Conservation (phyloP, 371 early-diverging fungal genomes). For the Mortierella polycephala region DNA sequence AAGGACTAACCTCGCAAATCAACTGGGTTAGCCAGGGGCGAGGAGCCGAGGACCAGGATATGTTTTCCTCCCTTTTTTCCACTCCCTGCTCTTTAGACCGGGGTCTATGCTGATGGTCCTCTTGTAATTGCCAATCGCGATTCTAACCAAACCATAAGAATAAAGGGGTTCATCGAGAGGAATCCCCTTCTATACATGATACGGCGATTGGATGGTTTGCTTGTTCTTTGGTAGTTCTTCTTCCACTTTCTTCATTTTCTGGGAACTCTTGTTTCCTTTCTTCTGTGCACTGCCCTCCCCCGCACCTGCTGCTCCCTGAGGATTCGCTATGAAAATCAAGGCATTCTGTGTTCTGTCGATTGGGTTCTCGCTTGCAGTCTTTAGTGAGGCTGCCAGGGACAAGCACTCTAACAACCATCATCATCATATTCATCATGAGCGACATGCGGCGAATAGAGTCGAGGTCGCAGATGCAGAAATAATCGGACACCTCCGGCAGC, state of each 20-base stretch:
- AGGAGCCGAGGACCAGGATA: too few relatives aligned
- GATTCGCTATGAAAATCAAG: slow-evolving; percentile 21
- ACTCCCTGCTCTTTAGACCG: background rate
- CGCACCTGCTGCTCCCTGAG: background rate
- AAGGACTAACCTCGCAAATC: background rate
- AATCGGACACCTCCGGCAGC: too few relatives aligned
- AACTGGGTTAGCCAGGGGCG: too few relatives aligned
- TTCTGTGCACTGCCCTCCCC: background rate
- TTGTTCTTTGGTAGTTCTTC: background rate
- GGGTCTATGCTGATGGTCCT: background rate
- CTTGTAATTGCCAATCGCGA: background rate
- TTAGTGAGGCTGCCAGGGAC: slow-evolving; percentile 15
- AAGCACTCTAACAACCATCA: slow-evolving; percentile 1
- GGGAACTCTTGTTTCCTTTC: background rate
- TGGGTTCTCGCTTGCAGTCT: slow-evolving; percentile 24
- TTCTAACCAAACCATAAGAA: slow-evolving; percentile 5
- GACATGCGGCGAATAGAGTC: background rate
- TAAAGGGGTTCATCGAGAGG: background rate
- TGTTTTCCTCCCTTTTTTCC: too few relatives aligned
- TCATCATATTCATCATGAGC: background rate
- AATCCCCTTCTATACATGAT: background rate
- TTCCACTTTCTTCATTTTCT: background rate
- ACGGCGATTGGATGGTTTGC: background rate
- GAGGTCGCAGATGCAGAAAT: too few relatives aligned
- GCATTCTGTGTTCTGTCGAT: slow-evolving; percentile 27